Percentiles rank a stretch among this genome's conserved stretches.
Conservation (phyloP, 2,329 filamentous ascomycete genomes). For the Aspergillus sp. region DNA sequence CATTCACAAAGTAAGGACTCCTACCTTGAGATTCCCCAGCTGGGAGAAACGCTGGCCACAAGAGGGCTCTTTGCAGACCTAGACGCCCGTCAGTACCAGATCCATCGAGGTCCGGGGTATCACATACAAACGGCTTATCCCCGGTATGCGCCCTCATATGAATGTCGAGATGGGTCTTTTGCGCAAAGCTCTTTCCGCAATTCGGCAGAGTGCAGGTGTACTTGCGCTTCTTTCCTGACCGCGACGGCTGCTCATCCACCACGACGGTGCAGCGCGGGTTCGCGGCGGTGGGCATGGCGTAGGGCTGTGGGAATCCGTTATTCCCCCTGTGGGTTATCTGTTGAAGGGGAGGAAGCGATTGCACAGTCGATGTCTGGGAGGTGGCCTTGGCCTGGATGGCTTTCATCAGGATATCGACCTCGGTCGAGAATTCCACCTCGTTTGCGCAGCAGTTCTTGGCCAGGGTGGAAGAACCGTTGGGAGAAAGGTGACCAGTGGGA, state of each 20-base stretch:
- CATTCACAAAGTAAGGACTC: slow-evolving; percentile 14
- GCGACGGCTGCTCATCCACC: slow-evolving; percentile 35
- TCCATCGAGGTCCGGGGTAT: slow-evolving; percentile 12
- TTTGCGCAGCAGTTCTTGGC: slow-evolving; percentile 46
- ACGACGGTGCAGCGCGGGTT: slow-evolving; percentile 21
- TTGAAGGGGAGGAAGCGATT: slow-evolving; percentile 35
- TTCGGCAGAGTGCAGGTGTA: slow-evolving; percentile 71
- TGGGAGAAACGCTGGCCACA: slow-evolving; percentile 85
- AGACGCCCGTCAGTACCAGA: not conserved
- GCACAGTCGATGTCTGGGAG: slow-evolving; percentile 24
- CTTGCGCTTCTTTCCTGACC: slow-evolving; percentile 52
- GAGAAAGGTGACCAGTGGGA: slow-evolving; percentile 5
- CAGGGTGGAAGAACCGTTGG: slow-evolving; percentile 8
- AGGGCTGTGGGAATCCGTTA: slow-evolving; percentile 19
- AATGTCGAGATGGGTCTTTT: slow-evolving; percentile 91
- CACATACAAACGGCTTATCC: slow-evolving; percentile 78
- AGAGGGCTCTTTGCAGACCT: slow-evolving; percentile 66
- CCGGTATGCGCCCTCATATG: slow-evolving; percentile 87
- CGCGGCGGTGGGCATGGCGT: slow-evolving; percentile 19
- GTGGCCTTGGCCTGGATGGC: slow-evolving; percentile 69
- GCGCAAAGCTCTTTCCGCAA: slow-evolving; percentile 79
- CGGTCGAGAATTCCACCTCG: slow-evolving; percentile 69
- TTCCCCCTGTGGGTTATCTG: slow-evolving; percentile 26
- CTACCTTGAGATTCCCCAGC: slow-evolving; percentile 81
- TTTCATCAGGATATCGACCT: slow-evolving; percentile 85